phyloP scores from a whole-genome alignment of 2,329 filamentous ascomycete species.

The Arthroderma sp. region DNA sequence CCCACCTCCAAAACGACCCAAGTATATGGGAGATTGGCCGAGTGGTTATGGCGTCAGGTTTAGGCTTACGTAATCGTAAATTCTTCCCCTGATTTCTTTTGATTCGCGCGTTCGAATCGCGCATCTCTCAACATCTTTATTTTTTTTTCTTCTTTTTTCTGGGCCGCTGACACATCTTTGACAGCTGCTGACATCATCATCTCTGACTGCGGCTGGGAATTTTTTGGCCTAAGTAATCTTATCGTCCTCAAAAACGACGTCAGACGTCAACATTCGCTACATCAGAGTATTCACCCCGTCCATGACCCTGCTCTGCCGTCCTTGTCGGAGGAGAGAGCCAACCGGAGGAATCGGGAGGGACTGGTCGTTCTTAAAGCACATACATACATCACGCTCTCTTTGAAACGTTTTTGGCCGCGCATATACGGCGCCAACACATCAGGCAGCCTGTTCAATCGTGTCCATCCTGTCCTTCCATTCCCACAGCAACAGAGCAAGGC shows the following conservation, averaged over 20 bases:
- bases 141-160: constrained; percentile 1
- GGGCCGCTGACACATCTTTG: neutral
- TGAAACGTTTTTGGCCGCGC: neutral
- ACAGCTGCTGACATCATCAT: constrained; percentile 1
- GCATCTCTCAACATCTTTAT: constrained; percentile 6
- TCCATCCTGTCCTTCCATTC: neutral
- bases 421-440: constrained; percentile 2
- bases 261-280: neutral
- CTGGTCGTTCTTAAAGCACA: neutral
- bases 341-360: neutral
- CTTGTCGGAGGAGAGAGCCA: neutral
- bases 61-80: constrained; percentile 6
- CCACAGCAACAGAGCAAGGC: constrained; percentile 14
- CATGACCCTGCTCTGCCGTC: neutral
- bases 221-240: constrained; percentile 9
- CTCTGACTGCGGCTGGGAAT: neutral
- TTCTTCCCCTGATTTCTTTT: constrained; percentile 8
- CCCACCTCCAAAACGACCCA: neutral
- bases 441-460: neutral
- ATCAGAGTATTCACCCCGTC: neutral
- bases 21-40: constrained; percentile 8
- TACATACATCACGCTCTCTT: neutral
- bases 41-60: constrained; percentile 11
- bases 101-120: constrained; percentile 11
- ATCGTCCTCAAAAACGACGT: neutral